A percentile compares a stretch with the other conserved stretches of the same genome.
Conservation (phyloP, 2,329 filamentous ascomycete genomes). For the Neonectria sp. region DNA sequence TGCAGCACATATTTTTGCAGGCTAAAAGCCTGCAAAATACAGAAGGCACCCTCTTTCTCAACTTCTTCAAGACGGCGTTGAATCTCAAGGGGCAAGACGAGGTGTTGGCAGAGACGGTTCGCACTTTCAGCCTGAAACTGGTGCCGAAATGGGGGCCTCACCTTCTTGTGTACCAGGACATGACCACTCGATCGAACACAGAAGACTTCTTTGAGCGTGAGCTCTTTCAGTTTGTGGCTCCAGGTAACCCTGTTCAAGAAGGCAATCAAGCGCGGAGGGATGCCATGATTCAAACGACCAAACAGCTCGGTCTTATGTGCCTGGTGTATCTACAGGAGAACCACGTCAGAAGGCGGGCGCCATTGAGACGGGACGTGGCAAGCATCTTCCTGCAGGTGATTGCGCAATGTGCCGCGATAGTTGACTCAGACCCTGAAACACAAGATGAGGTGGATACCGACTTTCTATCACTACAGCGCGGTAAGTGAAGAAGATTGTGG, state of each 20-base stretch:
- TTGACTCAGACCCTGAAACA: constrained; percentile 51
- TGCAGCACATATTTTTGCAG: constrained; percentile 61
- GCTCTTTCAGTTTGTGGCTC: constrained; percentile 56
- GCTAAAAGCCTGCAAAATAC: constrained; percentile 60
- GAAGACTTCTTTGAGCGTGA: constrained; percentile 61
- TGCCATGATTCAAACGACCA: constrained; percentile 43
- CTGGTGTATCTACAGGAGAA: constrained; percentile 63
- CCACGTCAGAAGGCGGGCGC: constrained; percentile 59
- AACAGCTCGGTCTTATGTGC: constrained; percentile 61
- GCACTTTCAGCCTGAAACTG: constrained; percentile 41
- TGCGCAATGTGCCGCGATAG: constrained; percentile 59
- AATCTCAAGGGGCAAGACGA: constrained; percentile 49
- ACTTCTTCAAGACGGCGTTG: constrained; percentile 56
- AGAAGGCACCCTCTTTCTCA: constrained; percentile 66
- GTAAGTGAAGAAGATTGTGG: constrained; percentile 41
- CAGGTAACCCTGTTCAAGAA: constrained; percentile 44
- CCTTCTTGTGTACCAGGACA: constrained; percentile 64
- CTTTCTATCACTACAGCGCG: constrained; percentile 46
- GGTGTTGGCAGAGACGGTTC: constrained; percentile 40
- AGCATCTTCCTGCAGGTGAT: constrained; percentile 60
- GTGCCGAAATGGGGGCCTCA: constrained; percentile 66
- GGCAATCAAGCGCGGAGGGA: constrained; percentile 49
- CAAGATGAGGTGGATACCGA: constrained; percentile 50
- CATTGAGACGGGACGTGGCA: constrained; percentile 61
- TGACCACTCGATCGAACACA: constrained; percentile 57